phyloP scores from a whole-genome alignment of 75 land plant species.

The Ceratopteris richardii region DNA sequence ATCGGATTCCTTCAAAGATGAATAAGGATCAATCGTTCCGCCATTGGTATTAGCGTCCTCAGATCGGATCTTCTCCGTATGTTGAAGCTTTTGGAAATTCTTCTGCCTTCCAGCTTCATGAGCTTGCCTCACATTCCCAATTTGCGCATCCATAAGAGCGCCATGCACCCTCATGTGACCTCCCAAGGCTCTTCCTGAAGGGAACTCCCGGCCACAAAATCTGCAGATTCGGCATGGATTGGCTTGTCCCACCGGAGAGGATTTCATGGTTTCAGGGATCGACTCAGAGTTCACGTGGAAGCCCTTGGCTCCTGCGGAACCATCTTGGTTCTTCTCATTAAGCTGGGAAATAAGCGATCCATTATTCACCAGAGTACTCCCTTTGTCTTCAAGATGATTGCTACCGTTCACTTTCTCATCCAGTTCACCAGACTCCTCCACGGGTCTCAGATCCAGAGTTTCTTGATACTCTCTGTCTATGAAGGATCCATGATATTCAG shows the following conservation, averaged over 20 bases:
- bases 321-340: background rate
- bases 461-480: no score
- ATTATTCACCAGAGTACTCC: background rate
- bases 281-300: no score
- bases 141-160: slow-evolving; percentile 2
- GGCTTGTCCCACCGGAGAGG: background rate
- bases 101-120: no score
- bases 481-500: no score
- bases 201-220: slow-evolving; percentile 30
- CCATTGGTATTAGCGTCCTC: no score
- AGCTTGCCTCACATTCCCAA: background rate
- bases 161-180: slow-evolving; percentile 34
- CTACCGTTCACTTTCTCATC: no score
- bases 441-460: no score
- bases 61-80: no score
- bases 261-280: background rate
- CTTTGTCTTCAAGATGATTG: background rate
- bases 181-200: slow-evolving; percentile 43
- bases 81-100: no score
- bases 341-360: background rate
- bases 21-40: no score
- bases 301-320: background rate
- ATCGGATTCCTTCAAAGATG: no score
- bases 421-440: no score
- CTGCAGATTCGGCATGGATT: background rate